These are phyloP conservation scores for Pyrenophora tritici-repentis DNA, from an alignment of 2,329 filamentous ascomycete genomes.

Conservation along the genomic window DNA sequence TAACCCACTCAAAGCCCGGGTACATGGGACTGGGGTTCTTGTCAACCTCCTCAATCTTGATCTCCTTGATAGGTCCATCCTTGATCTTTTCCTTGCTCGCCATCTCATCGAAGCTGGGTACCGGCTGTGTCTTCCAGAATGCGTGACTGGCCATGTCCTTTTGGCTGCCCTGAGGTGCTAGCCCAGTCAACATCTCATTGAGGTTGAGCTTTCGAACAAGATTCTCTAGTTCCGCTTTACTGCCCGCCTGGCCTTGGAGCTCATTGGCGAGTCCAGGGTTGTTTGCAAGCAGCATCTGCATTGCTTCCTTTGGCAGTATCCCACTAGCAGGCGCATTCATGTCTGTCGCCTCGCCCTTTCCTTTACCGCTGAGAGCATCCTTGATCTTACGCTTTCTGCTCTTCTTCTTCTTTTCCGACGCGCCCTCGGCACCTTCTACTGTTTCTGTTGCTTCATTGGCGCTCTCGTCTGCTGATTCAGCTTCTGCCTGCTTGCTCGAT, in stretches of 20 bases:
- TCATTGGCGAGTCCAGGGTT: conserved; percentile 49
- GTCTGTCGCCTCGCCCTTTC: conserved; percentile 35
- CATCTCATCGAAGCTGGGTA: conserved; percentile 73
- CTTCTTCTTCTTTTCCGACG: conserved; percentile 67
- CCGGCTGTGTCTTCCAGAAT: conserved; percentile 98
- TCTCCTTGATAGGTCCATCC: conserved; percentile 83
- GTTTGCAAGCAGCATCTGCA: conserved; percentile 43
- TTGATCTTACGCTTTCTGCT: conserved; percentile 68
- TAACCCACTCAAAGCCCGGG: conserved; percentile 91
- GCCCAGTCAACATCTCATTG: conserved; percentile 73
- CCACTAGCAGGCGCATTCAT: conserved; percentile 36
- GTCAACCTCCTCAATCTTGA: conserved; percentile 77
- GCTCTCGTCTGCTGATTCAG: conserved; percentile 41
- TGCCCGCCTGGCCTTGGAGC: conserved; percentile 37
- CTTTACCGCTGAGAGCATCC: conserved; percentile 46
- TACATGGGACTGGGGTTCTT: conserved; percentile 74
- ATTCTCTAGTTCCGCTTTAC: conserved; percentile 48
- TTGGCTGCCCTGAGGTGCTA: conserved; percentile 81
- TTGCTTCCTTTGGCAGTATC: conserved; percentile 46
- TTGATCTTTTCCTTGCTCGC: conserved; percentile 52
- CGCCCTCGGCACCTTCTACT: conserved; percentile 43
- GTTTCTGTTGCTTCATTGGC: conserved; percentile 40
- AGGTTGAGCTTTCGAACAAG: conserved; percentile 67
- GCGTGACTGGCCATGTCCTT: conserved; percentile 98
- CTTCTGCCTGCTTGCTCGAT: conserved; percentile 35